Evolutionary conservation across 257 asterid species (phyloP).

Genomic region (Rubia yunnanensis): DNA sequence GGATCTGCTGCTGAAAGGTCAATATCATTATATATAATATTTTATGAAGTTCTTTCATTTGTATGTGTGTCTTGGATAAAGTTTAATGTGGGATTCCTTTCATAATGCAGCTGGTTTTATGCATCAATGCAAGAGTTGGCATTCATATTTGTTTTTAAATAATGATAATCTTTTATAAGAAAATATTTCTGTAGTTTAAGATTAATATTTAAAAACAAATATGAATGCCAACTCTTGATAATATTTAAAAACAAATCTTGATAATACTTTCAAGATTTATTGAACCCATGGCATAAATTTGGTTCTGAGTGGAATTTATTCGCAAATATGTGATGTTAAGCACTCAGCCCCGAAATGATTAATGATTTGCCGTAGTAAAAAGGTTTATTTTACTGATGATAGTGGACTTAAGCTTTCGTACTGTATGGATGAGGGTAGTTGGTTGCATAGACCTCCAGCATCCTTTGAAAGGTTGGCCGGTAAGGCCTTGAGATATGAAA

Average conservation of each 20-base stretch:
- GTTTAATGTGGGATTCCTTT: neutral
- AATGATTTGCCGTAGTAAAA: neutral
- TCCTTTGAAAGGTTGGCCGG: neutral
- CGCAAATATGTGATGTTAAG: neutral
- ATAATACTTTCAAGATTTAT: neutral
- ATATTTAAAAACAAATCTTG: too few relatives aligned
- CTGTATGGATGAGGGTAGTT: neutral
- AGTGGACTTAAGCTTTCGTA: neutral
- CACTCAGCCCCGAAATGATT: neutral
- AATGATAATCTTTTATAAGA: neutral
- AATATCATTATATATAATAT: slow-evolving; percentile 9
- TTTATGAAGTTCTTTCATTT: neutral
- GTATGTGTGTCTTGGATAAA: neutral
- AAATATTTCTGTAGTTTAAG: neutral
- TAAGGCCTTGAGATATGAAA: neutral
- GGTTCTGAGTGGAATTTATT: neutral
- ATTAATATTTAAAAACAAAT: neutral
- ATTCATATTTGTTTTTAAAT: neutral
- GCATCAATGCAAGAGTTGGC: neutral
- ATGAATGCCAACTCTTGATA: neutral
- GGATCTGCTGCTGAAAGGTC: slow-evolving; percentile 50
- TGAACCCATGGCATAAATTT: neutral
- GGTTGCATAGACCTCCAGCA: neutral
- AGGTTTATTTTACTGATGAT: neutral
- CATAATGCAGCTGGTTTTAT: neutral